Evolutionary conservation across 495 filamentous ascomycete genomes (phyloP).

Genomic region (Tuber brumale): DNA sequence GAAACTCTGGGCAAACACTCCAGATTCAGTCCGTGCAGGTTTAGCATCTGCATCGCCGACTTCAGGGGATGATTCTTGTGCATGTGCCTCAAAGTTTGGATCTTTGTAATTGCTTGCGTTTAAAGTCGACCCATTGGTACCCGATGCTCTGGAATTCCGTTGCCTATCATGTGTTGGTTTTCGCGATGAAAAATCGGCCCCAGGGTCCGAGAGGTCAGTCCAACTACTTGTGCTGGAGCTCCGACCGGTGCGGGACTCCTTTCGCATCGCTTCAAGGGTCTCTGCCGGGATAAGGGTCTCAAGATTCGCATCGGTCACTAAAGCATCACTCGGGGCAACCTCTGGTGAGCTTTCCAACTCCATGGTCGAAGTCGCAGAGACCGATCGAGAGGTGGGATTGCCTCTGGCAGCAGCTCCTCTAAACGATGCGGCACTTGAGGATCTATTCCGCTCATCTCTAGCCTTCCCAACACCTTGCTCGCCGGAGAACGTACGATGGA

Average conservation of each 20-base stretch:
- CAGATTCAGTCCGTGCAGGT: not conserved
- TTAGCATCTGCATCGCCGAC: not conserved
- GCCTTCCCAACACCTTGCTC: not conserved
- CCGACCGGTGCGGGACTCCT: not conserved
- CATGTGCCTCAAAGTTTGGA: not conserved
- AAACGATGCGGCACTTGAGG: not conserved
- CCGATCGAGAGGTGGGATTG: not conserved
- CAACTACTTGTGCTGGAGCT: not conserved
- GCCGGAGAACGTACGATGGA: not conserved
- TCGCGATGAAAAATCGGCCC: not conserved
- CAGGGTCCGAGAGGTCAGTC: not conserved
- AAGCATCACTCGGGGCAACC: not conserved
- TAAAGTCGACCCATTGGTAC: not conserved
- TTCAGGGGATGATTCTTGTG: not conserved
- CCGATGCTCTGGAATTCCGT: not conserved
- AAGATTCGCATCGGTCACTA: not conserved
- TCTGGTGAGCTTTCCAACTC: not conserved
- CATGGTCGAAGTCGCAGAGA: not conserved
- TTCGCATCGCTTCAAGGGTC: not conserved
- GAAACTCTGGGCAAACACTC: not conserved
- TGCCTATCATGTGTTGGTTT: not conserved
- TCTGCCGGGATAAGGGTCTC: not conserved
- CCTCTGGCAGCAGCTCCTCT: not conserved
- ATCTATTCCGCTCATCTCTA: not conserved
- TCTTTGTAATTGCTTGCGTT: not conserved